Percentiles rank a stretch among this genome's conserved stretches.
phyloP scores from a whole-genome alignment of 306 rosid species.

The Vigna nakashimae region DNA sequence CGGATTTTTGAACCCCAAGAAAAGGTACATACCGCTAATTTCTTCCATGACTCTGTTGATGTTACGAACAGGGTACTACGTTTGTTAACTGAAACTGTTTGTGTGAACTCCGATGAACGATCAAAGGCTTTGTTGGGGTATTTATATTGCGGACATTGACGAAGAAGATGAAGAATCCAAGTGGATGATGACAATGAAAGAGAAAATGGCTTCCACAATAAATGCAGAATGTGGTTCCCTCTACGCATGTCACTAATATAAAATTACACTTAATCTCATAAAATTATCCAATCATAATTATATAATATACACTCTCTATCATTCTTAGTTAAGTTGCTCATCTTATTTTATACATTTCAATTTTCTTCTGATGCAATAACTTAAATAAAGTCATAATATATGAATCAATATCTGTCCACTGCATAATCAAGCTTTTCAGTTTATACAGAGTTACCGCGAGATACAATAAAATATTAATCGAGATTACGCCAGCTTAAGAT shows the following conservation, averaged over 20 bases:
- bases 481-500: no score
- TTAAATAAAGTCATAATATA: no score
- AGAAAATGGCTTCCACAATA: constrained; percentile 19
- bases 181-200: constrained; percentile 29
- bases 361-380: no score
- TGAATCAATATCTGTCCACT: no score
- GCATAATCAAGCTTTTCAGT: no score
- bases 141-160: constrained; percentile 30
- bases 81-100: not conserved
- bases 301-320: not conserved
- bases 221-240: constrained; percentile 39
- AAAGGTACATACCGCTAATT: constrained; percentile 43
- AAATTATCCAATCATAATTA: not conserved
- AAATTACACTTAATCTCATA: not conserved
- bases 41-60: constrained; percentile 45
- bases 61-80: not conserved
- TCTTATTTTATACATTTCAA: not conserved
- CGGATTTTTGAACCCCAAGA: not conserved
- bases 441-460: no score
- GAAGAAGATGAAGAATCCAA: constrained; percentile 4
- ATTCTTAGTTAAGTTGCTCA: not conserved
- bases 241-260: not conserved
- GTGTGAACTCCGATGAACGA: not conserved
- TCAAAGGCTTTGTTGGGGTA: not conserved
- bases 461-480: no score